phyloP scores from a whole-genome alignment of 352 stramenopile genomes.

The Pythium apleroticum region DNA sequence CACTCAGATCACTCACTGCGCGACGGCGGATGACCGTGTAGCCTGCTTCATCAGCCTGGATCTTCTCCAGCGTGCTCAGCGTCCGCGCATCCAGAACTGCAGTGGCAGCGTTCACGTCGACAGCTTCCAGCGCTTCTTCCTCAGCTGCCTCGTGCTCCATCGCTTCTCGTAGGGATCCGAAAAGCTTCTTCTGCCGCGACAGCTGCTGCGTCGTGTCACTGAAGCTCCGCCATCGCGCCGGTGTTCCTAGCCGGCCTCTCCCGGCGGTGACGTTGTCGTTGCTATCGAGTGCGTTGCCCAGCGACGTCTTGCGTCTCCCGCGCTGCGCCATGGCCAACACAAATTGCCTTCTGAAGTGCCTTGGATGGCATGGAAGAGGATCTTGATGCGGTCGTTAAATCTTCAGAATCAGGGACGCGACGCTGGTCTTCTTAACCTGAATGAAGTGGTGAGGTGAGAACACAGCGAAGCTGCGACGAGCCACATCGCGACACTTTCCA shows the following conservation, averaged over 20 bases:
- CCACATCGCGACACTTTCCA: not conserved
- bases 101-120: not conserved
- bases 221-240: conserved; percentile 18
- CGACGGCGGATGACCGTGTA: conserved; percentile 32
- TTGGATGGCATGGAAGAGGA: no score
- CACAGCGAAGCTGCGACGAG: not conserved
- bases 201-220: conserved; percentile 13
- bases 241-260: not conserved
- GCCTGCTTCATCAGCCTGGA: conserved; percentile 25
- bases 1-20: conserved; percentile 10
- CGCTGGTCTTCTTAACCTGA: not conserved
- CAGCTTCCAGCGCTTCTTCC: conserved; percentile 1
- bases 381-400: conserved; percentile 5
- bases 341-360: not conserved
- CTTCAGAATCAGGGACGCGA: not conserved
- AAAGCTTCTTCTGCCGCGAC: conserved; percentile 9
- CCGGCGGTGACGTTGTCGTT: not conserved
- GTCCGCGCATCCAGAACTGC: conserved; percentile 8
- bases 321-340: conserved; percentile 16
- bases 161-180: conserved; percentile 25
- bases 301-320: conserved; percentile 33
- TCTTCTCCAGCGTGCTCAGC: conserved; percentile 23
- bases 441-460: not conserved
- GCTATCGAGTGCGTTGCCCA: conserved; percentile 36
- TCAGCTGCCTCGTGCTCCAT: conserved; percentile 30